Evolutionary conservation across 2,329 filamentous ascomycete genomes (phyloP), one percentile per base, ranked within the genome.

Genomic region (Microdochium trichocladiopsis): DNA sequence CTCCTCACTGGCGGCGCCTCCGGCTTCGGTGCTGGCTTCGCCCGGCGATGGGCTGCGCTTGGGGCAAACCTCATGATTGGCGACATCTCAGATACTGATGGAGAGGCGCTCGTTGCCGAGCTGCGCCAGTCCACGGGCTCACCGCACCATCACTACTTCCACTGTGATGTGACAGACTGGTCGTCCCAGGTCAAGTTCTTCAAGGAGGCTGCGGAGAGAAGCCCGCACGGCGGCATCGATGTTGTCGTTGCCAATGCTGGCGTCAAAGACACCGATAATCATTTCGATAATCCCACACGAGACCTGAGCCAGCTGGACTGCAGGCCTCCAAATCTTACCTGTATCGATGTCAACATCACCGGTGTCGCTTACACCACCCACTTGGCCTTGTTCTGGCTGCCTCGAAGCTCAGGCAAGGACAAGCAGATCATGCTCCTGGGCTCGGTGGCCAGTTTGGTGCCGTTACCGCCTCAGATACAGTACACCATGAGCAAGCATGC

Each of bases 231-330:
- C 16, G 75, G 75, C 12, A 76, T 87, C 56, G 82, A 87, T 64
- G 71, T 75, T 21, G 83, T 87, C 4, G 80, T 87, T 47, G 82
- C 84, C 55, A 87, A 86, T 61, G 85, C 85, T 0, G 86, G 85
- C 48, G 78, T 87, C 57, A 71, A 74, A 43, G 73, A 76, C 36
- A 62, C 63, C 28, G 50, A 65, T 28, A 58, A 60, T 6, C 55
- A 56, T 4, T 77, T 85, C 55, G 79, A 82, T 62, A 25, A 9
- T 28, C 47, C 47, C 12, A 14, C 47, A 16, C 18, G 47, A n/a
- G 58, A 64, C 47, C 79, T 79, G 0, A 57, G 55, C 23, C 66
- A 71, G 52, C 66, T 76, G 37, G 68, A 72, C 53, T 63, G 64
- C 18, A 71, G 76, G 33, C 67, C 72, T 52, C 82, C 83, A 1